Evolutionary conservation across 345 rosid species (phyloP).

Genomic region (Eucalyptus grandis): DNA sequence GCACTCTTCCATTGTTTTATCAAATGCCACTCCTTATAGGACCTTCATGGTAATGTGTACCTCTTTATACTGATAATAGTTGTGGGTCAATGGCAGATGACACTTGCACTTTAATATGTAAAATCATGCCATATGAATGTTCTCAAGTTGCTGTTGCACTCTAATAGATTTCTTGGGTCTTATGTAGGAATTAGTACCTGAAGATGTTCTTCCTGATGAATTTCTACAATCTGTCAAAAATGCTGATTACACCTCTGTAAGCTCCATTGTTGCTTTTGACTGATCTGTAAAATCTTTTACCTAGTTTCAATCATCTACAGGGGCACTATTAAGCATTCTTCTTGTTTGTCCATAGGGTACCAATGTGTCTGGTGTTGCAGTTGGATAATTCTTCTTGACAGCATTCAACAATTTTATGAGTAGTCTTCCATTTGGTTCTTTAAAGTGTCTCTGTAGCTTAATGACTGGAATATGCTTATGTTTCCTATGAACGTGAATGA

Average conservation of each 20-base stretch:
- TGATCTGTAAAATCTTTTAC: background rate
- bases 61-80: background rate
- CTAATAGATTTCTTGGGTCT: background rate
- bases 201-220: constrained; percentile 49
- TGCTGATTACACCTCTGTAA: constrained; percentile 79
- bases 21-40: constrained; percentile 86
- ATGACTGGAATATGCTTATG: background rate
- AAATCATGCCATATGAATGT: background rate
- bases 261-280: background rate
- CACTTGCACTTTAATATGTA: background rate
- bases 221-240: constrained; percentile 42
- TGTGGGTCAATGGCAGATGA: background rate
- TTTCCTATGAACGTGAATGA: background rate
- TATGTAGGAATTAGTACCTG: constrained; percentile 64
- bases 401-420: background rate
- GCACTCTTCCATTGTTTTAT: constrained; percentile 53
- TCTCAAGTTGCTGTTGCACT: background rate
- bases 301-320: background rate
- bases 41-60: constrained; percentile 57
- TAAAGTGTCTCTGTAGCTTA: background rate
- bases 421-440: background rate
- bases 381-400: background rate
- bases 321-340: background rate
- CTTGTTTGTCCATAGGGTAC: background rate
- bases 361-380: background rate